These are phyloP conservation scores for Eucalyptus curtisii DNA, from an alignment of 345 rosid species.

Conservation along the genomic window DNA sequence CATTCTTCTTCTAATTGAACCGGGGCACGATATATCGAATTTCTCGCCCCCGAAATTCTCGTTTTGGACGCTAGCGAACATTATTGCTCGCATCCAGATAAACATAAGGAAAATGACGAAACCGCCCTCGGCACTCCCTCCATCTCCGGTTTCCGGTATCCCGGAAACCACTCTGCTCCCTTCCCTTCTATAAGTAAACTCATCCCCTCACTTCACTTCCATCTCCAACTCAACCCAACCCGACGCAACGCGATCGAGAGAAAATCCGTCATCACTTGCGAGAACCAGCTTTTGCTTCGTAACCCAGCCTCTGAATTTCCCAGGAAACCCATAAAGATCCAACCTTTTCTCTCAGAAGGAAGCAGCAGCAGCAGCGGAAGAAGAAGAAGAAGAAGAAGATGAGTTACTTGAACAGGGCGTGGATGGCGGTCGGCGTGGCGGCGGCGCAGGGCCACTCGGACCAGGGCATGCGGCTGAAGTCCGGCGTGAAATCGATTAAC, in stretches of 20 bases:
- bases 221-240: background rate
- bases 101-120: background rate
- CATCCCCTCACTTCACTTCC: background rate
- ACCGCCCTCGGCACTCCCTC: background rate
- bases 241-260: background rate
- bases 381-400: background rate
- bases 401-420: constrained; percentile 44
- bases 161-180: background rate
- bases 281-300: background rate
- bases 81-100: background rate
- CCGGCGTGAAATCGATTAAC: constrained; percentile 30
- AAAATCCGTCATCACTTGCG: background rate
- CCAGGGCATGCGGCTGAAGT: constrained; percentile 36
- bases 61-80: background rate
- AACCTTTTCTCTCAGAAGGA: background rate
- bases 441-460: constrained; percentile 60
- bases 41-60: background rate
- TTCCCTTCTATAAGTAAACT: background rate
- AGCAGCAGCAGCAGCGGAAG: background rate
- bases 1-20: background rate
- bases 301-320: background rate
- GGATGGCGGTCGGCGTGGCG: constrained; percentile 71
- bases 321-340: background rate
- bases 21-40: background rate
- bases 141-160: background rate